Evolutionary conservation across 805 yeast genomes (phyloP), one percentile per base, ranked within the genome.

Genomic region (Lipomyces japonicus): DNA sequence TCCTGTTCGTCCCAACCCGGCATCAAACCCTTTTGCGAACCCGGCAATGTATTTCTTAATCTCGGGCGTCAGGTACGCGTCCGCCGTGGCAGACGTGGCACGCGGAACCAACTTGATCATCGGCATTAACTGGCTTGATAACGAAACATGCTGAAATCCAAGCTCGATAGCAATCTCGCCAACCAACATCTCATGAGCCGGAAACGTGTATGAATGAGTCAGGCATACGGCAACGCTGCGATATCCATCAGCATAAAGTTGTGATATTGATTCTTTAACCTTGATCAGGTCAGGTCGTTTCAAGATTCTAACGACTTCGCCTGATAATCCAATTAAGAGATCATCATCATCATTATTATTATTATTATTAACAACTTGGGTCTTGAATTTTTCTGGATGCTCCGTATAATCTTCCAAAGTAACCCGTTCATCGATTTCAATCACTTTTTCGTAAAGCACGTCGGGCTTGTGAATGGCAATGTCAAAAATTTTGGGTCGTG

Each of bases 401-500:
- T 86, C 96, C 2, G 84, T 77, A 62, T 76, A 87, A 60, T 81
- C 86, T 61, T 81, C 95, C 18, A 88, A 70, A 1, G 96, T 87
- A 23, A 91, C 90, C 57, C 97, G 75, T 68, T 91, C 97, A 62
- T 89, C 95, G 37, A 91, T 73, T 66, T 91, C 97, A 37, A 83
- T 74, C 1, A 91, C 96, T 2, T 75, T 65, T 44, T 82, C 81
- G 61, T 88, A 89, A 28, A 91, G 72, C 19, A 80, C 82, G 4
- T 76, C 81, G 10, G 89, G 82, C 61, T 82, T 86, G 44, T 75
- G 71, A 39, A 90, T 86, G 4, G 85, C 76, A 57, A 91, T 71
- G 60, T 89, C 95, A 63, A 91, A 91, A 45, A 91, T 88, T 60
- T 82, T 75, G 1, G 97, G 97, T 61, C 97, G 75, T 2, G 95